Evolutionary conservation across 2,329 filamentous ascomycete species (phyloP).

Genomic region (Chaetomiaceae sp.): DNA sequence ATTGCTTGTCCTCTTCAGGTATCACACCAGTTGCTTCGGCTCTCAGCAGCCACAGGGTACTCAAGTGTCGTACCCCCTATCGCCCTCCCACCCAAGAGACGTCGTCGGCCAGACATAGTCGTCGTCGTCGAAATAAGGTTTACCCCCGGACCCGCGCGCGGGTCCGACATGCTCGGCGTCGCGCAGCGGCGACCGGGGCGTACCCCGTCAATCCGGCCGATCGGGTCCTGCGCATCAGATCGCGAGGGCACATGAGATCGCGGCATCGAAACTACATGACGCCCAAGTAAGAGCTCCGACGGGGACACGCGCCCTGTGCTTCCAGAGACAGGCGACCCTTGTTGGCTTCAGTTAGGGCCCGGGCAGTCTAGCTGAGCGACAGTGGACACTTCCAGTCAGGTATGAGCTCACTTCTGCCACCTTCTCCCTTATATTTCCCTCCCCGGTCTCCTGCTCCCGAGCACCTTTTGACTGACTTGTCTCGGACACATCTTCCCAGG

Average conservation of each 20-base stretch:
- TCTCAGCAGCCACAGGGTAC: not conserved
- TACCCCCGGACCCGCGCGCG: not conserved
- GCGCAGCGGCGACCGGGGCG: not conserved
- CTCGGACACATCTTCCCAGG: no score
- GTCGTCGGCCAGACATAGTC: not conserved
- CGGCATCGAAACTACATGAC: not conserved
- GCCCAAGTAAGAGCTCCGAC: not conserved
- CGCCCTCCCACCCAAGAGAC: not conserved
- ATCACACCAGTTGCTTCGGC: not conserved
- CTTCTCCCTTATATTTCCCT: no score
- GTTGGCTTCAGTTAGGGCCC: no score
- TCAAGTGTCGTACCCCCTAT: not conserved
- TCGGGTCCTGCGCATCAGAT: not conserved
- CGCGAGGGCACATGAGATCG: not conserved
- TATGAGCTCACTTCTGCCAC: no score
- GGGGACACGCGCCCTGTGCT: not conserved
- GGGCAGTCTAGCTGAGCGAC: no score
- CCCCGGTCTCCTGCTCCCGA: no score
- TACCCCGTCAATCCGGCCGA: not conserved
- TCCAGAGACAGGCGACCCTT: no score
- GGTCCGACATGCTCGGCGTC: not conserved
- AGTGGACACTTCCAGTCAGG: no score
- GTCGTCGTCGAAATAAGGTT: slow-evolving; percentile 4
- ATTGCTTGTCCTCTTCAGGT: not conserved
- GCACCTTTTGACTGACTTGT: no score